phyloP scores from a whole-genome alignment of 192 early-diverging fungal genomes.

The Umbelopsis sp. region DNA sequence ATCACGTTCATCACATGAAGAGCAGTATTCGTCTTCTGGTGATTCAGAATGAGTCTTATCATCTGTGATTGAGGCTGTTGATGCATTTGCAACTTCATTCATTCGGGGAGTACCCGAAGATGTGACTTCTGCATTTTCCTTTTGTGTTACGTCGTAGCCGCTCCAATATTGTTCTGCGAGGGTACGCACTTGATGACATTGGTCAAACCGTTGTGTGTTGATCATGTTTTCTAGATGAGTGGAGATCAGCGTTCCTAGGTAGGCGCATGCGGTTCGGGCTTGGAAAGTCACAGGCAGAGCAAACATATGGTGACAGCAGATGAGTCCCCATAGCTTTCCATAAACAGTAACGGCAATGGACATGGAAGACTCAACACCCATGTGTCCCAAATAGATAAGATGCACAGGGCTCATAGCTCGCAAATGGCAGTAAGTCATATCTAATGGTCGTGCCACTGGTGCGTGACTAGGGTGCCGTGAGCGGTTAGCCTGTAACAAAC shows the following conservation, averaged over 20 bases:
- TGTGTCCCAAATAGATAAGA: conserved; percentile 10
- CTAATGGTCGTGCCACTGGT: neutral
- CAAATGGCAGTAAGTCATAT: conserved; percentile 22
- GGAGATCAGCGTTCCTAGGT: conserved; percentile 12
- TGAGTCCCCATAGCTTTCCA: conserved; percentile 11
- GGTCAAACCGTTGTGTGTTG: conserved; percentile 12
- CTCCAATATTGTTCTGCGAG: conserved; percentile 14
- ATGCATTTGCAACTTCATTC: neutral
- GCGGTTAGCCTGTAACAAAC: neutral
- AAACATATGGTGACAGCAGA: conserved; percentile 18
- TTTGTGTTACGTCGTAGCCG: neutral
- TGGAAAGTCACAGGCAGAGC: conserved; percentile 18
- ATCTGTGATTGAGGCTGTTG: too few species aligned
- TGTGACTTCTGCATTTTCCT: neutral
- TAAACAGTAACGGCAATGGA: conserved; percentile 14
- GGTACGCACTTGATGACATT: conserved; percentile 14
- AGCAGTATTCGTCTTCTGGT: neutral
- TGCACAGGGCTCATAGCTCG: conserved; percentile 23
- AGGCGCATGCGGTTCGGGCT: conserved; percentile 8
- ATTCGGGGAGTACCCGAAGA: neutral
- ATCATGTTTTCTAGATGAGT: conserved; percentile 24
- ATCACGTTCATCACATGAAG: conserved; percentile 10
- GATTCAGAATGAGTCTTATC: too few species aligned
- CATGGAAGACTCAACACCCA: conserved; percentile 13
- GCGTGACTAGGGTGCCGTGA: neutral